Evolutionary conservation across 192 early-diverging fungal genomes (phyloP).

Genomic region (Coemansia sp.): DNA sequence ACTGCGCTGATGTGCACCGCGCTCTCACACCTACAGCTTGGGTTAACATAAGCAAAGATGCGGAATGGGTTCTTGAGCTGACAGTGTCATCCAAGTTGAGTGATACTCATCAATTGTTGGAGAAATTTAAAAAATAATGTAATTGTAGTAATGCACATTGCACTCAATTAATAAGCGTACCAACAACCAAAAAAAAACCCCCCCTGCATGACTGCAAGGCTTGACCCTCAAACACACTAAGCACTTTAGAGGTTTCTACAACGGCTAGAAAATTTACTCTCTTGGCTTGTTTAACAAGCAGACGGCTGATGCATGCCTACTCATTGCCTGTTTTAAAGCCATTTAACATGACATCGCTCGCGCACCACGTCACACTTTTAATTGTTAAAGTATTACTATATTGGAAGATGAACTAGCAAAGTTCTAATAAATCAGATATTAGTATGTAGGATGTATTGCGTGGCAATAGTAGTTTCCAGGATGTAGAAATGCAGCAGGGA

Average conservation of each 20-base stretch:
- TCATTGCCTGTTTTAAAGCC: neutral
- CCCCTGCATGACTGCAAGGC: neutral
- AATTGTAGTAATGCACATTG: neutral
- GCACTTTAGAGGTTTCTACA: neutral
- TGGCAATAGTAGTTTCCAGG: neutral
- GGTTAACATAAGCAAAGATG: neutral
- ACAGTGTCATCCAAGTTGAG: neutral
- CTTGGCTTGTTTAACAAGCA: neutral
- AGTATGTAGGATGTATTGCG: conserved; percentile 1
- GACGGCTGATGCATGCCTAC: neutral
- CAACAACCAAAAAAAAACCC: neutral
- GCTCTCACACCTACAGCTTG: neutral
- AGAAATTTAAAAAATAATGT: neutral
- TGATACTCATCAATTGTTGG: neutral
- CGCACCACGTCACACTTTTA: neutral
- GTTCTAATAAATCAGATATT: conserved; percentile 7
- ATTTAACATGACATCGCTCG: neutral
- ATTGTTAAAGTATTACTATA: neutral
- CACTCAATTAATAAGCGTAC: neutral
- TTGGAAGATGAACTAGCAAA: neutral
- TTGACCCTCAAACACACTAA: neutral
- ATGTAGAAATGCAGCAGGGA: neutral
- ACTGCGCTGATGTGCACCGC: conserved; percentile 5
- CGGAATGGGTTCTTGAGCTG: neutral
- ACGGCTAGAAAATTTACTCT: neutral